Percentiles rank a stretch among this genome's conserved stretches.
Conservation (phyloP, 2,329 filamentous ascomycete genomes). For the Orbilia ellipsospora region DNA sequence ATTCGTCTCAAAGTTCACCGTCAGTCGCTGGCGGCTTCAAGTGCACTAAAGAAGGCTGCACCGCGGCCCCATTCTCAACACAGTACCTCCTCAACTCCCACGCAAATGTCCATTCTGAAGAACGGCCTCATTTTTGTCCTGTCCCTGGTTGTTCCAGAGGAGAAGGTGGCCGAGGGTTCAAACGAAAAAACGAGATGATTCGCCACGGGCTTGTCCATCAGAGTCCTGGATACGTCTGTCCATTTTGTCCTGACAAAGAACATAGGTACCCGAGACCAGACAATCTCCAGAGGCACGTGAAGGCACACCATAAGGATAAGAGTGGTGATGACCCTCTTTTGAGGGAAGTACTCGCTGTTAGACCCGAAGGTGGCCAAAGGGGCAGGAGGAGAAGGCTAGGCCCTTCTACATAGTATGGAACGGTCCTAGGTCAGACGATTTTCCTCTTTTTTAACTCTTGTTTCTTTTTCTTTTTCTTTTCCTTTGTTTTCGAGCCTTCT, state of each 20-base stretch:
- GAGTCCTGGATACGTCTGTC: slow-evolving; percentile 94
- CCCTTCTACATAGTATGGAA: slow-evolving; percentile 29
- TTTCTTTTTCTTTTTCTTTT: no score
- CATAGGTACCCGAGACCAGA: slow-evolving; percentile 95
- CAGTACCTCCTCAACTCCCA: slow-evolving; percentile 81
- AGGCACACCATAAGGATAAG: slow-evolving; percentile 89
- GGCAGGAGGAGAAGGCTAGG: slow-evolving; percentile 72
- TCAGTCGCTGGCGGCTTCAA: slow-evolving; percentile 56
- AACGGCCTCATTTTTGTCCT: slow-evolving; percentile 74
- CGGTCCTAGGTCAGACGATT: not conserved
- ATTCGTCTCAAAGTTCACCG: slow-evolving; percentile 45
- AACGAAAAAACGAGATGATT: slow-evolving; percentile 79
- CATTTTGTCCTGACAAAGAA: slow-evolving; percentile 92
- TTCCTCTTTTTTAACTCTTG: not conserved
- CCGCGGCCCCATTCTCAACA: slow-evolving; percentile 78
- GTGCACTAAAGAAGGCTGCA: slow-evolving; percentile 70
- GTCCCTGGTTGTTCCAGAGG: slow-evolving; percentile 72
- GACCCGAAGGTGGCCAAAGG: slow-evolving; percentile 83
- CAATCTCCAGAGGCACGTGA: slow-evolving; percentile 93
- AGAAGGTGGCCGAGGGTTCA: slow-evolving; percentile 75
- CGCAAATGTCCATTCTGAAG: slow-evolving; percentile 76
- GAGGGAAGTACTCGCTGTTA: slow-evolving; percentile 84
- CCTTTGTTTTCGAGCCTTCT: slow-evolving; percentile 22
- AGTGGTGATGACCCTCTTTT: slow-evolving; percentile 85
- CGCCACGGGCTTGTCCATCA: slow-evolving; percentile 87